phyloP scores from a whole-genome alignment of 2,329 filamentous ascomycete species.

The Sclerotinia borealis region DNA sequence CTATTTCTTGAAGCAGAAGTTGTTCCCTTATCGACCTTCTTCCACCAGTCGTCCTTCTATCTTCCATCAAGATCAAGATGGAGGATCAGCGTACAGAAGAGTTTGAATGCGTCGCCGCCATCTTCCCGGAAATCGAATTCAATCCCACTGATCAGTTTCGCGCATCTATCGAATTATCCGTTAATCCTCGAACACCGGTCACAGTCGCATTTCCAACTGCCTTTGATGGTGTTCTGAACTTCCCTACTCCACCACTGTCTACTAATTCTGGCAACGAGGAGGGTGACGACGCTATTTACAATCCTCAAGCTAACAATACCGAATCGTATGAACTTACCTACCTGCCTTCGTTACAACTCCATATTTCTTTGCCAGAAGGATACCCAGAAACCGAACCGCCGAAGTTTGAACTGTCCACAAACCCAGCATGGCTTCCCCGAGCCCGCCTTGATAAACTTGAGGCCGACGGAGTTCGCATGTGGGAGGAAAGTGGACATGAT shows the following conservation, averaged over 20 bases:
- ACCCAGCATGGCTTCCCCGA: constrained; percentile 51
- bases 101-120: constrained; percentile 55
- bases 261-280: constrained; percentile 17
- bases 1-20: constrained; percentile 19
- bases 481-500: constrained; percentile 56
- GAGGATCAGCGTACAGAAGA: constrained; percentile 56
- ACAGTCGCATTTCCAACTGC: constrained; percentile 52
- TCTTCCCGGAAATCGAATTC: constrained; percentile 58
- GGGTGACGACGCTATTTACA: not conserved
- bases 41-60: constrained; percentile 30
- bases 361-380: constrained; percentile 48
- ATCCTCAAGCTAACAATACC: constrained; percentile 14
- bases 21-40: constrained; percentile 22
- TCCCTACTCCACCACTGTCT: constrained; percentile 27
- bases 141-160: constrained; percentile 41
- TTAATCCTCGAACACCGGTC: constrained; percentile 48
- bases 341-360: constrained; percentile 51
- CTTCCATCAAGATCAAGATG: constrained; percentile 49
- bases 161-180: constrained; percentile 48
- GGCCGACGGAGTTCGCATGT: constrained; percentile 45
- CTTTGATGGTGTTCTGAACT: constrained; percentile 32
- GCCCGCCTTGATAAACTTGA: constrained; percentile 45
- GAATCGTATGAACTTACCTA: constrained; percentile 36
- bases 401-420: constrained; percentile 44
- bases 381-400: constrained; percentile 53